Base-by-base conservation (phyloP, 306 rosid species). In the Oxytropis ochrocephala region DNA sequence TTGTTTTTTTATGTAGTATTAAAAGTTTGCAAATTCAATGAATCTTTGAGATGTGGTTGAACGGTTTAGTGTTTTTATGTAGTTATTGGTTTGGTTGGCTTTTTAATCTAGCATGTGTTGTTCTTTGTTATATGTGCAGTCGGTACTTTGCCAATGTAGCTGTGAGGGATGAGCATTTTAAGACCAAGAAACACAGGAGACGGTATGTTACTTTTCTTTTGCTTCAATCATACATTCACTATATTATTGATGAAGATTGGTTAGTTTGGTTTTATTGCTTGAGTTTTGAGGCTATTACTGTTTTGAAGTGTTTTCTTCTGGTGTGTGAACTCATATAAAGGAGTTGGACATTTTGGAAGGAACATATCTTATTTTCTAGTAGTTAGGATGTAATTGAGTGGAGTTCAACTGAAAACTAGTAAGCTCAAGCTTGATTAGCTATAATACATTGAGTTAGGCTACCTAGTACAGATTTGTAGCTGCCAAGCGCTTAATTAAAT, bases 91-190 rank as follows among this genome's bases (percentile, higher is more conserved):
- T n/a, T n/a, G n/a, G n/a, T 19, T 54, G 10, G 14, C 21, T 32
- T 73, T 69, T 41, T 64, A 29, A 27, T 55, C 1, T 14, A 6
- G 2, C 27, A 6, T 4, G 56, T n/a, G 11, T 3, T 51, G 52
- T 2, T 63, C 6, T 44, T 74, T 46, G 7, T 24, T 42, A 7
- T 39, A 3, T 82, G 87, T 82, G 87, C 83, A 94, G 97, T 83
- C 98, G 97, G 24, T 94, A 84, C 68, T 94, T 94, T 49, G 69
- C 92, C n/a, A 88, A 82, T 67, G 87, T 83, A 49, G 8, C 86
- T 5, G 96, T 88, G 72, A 88, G 97, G 82, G 98, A 94, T 38
- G 95, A 88, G 10, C 98, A 94, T 72, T 94, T 88, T 78, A 94
- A 85, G 89, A 90, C 95, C 33, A 94, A 90, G 77, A 85, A 87